Evolutionary conservation across 345 rosid genomes (phyloP), one percentile per base, ranked within the genome.

Genomic region (Conringia planisiliqua): DNA sequence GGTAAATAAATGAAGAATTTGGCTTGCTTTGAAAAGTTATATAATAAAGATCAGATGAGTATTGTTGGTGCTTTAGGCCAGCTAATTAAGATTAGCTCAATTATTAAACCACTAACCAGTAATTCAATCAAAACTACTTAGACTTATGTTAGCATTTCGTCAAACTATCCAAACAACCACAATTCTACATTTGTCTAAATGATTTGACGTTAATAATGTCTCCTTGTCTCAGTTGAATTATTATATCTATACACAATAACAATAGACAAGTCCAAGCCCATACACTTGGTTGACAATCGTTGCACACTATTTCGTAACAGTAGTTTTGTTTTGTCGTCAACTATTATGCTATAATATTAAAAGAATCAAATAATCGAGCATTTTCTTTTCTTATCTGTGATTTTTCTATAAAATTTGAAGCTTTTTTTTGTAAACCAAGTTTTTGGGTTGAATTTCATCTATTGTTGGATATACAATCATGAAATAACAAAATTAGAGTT

Each of bases 31-130:
- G 4, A 4, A 65, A 46, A 33, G 5, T 35, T 66, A 33, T 3
- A 17, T 9, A 24, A 44, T 7, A 17, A 17, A 33, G 24, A 59
- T 26, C 48, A 38, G 5, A 13, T 50, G 20, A 18, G 20, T 30
- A 26, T 30, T 44, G 72, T 13, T 62, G 44, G 62, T 77, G 77
- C 4, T 56, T 64, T 76, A 62, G 72, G 77, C 47, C 76, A 77
- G 63, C 76, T 26, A 71, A 64, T 46, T 7, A 62, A 69, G 72
- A 66, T 36, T 36, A 61, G 22, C 24, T 70, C 4, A 44, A 51
- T 14, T 18, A 20, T 29, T 40, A 29, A 59, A 57, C 63, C 51
- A 75, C 36, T 67, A 17, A 18, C 26, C 46, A 75, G 14, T 50
- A 60, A 36, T 39, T 20, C 51, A 17, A 48, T 8, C 4, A 33